Conservation (phyloP, 331 rosid genomes). For the Phaseolus coccineus region DNA sequence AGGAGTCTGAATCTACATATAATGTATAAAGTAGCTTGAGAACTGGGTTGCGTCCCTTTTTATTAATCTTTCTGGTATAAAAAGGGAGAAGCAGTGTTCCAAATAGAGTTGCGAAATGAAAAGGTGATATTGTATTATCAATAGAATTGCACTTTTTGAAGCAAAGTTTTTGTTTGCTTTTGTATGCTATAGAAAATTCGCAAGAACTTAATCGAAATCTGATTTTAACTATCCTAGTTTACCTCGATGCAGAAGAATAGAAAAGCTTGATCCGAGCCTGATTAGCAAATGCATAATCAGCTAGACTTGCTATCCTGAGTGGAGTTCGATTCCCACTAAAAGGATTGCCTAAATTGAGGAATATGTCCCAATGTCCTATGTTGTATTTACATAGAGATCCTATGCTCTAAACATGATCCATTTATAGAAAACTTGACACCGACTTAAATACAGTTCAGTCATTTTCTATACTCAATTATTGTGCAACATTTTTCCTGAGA, state of each 20-base stretch:
- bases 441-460: conserved; percentile 28
- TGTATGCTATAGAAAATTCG: not conserved
- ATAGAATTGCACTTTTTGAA: not conserved
- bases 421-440: conserved; percentile 12
- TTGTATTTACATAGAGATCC: conserved; percentile 63
- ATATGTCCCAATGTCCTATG: conserved; percentile 35
- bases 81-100: not conserved
- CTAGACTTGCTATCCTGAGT: conserved; percentile 31
- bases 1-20: not conserved
- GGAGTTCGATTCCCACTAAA: conserved; percentile 38
- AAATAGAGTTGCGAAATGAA: not conserved
- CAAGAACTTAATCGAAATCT: conserved; percentile 15
- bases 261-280: conserved; percentile 25
- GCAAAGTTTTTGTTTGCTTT: not conserved
- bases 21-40: not conserved
- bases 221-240: conserved; percentile 8
- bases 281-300: conserved; percentile 3
- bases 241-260: not conserved
- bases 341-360: conserved; percentile 41
- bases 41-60: not conserved
- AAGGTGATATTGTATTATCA: not conserved
- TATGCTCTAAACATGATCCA: conserved; percentile 40
- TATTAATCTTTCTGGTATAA: not conserved
- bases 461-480: conserved; percentile 33
- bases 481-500: conserved; percentile 73